These are phyloP conservation scores for Moricandia moricandioides DNA, from an alignment of 345 rosid species.

Conservation along the genomic window DNA sequence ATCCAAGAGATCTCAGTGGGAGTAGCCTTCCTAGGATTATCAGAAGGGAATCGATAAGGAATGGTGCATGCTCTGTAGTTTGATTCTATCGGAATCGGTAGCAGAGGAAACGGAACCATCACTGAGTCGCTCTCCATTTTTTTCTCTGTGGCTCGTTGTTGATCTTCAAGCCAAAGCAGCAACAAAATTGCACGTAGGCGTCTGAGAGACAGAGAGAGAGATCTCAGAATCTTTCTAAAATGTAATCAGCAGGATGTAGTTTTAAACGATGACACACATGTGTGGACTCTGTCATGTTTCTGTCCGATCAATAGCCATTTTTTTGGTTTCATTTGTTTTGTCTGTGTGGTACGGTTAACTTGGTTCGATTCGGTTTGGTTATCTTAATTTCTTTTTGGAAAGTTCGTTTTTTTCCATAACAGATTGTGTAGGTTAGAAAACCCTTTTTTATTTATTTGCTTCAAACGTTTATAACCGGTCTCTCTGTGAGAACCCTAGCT, in stretches of 20 bases:
- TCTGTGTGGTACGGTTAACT: not conserved
- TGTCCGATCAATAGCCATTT: not conserved
- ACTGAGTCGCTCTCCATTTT: constrained; percentile 84
- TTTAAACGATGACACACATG: not conserved
- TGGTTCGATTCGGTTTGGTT: not conserved
- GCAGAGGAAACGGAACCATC: constrained; percentile 81
- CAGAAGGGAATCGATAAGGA: constrained; percentile 91
- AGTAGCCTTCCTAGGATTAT: constrained; percentile 75
- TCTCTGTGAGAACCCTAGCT: not conserved
- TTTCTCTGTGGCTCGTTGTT: not conserved
- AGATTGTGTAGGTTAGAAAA: not conserved
- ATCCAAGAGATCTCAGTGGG: constrained; percentile 92
- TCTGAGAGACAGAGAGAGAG: not conserved
- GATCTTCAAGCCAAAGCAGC: not conserved
- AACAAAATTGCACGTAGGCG: not conserved
- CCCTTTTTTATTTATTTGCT: not conserved
- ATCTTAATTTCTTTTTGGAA: not conserved
- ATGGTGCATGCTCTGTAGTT: constrained; percentile 89
- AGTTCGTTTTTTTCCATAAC: not conserved
- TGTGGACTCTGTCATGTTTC: not conserved
- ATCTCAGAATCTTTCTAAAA: not conserved
- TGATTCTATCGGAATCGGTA: constrained; percentile 67
- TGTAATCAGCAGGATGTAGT: not conserved
- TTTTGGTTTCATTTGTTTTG: not conserved
- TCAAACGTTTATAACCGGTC: not conserved